Evolutionary conservation across 225 moss, liverwort and hornwort genomes (phyloP), one percentile per base, ranked within the genome.

Genomic region (Anthoceros angustus): DNA sequence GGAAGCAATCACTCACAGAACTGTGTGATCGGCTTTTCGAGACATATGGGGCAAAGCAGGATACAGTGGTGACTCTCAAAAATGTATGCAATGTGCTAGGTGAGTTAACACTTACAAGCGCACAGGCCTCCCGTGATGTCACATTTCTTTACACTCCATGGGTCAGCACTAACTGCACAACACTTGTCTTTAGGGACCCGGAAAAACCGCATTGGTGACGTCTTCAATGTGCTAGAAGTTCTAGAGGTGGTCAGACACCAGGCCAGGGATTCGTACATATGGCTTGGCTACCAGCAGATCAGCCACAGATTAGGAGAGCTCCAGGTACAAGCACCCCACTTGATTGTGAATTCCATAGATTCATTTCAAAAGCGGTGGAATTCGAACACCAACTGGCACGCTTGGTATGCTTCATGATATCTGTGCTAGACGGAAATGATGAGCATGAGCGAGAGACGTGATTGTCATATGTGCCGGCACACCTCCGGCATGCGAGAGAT

Each of bases 261-360:
- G 50, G 88, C 83, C 61, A 92, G 87, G 70, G 95, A 86, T 74
- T 83, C 79, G 63, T 89, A 74, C 65, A 81, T 74, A 60, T 98
- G 95, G 95, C 71, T 86, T 8, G 95, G 92, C 64, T 80, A 83
- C 80, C 74, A 78, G 45, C 71, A 79, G 66, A 80, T 98, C 26
- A 66, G 78, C 60, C 74, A 70, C 55, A 73, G 79, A 32, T 77
- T 92, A 68, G 55, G 76, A 55, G 75, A 70, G 39, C 61, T 81
- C 43, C 81, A 79, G 74, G 70, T 98, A 70, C 79, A 39, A 76
- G 77, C 77, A 78, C 77, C 62, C 1, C 11, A 15, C 32, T 3
- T 71, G 20, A 12, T 15, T 9, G 8, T 2, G 42, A 7, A 25
- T 0, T 46, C 0, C 23, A 39, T 42, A 7, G 63, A 6, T 63